These are phyloP conservation scores for Durusdinium trenchii DNA, from an alignment of 73 alveolate genomes.

Conservation along the genomic window DNA sequence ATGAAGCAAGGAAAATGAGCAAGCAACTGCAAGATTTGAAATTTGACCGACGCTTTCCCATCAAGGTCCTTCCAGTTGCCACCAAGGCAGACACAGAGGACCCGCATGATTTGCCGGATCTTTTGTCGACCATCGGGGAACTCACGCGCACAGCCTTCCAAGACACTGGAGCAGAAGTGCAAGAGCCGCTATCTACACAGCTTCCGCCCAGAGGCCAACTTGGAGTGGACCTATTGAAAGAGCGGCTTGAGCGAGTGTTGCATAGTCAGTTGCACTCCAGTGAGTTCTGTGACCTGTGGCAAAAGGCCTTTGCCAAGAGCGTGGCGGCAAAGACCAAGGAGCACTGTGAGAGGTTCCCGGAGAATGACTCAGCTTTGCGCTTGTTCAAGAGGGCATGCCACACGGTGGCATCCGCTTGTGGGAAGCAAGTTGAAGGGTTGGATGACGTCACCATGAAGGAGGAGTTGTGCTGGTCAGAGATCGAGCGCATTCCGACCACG, in stretches of 20 bases:
- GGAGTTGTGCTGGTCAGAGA: too few relatives aligned
- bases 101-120: background rate
- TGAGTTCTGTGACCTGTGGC: background rate
- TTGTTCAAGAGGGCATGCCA: constrained; percentile 6
- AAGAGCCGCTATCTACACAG: background rate
- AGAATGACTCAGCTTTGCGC: background rate
- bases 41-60: constrained; percentile 21
- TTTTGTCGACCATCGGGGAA: background rate
- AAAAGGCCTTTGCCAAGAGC: background rate
- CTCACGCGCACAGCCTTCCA: background rate
- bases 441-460: too few relatives aligned
- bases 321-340: background rate
- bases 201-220: background rate
- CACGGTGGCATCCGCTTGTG: constrained; percentile 13
- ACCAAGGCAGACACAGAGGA: constrained; percentile 1
- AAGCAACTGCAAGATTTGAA: background rate
- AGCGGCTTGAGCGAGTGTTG: background rate
- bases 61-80: background rate
- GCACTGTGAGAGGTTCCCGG: background rate
- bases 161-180: background rate
- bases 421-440: too few relatives aligned
- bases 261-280: background rate
- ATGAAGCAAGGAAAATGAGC: background rate
- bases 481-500: too few relatives aligned
- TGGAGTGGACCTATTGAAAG: background rate